A percentile compares a stretch with the other conserved stretches of the same genome.
Conservation (phyloP, 2,329 filamentous ascomycete species). For the Microthyrium microscopicum region DNA sequence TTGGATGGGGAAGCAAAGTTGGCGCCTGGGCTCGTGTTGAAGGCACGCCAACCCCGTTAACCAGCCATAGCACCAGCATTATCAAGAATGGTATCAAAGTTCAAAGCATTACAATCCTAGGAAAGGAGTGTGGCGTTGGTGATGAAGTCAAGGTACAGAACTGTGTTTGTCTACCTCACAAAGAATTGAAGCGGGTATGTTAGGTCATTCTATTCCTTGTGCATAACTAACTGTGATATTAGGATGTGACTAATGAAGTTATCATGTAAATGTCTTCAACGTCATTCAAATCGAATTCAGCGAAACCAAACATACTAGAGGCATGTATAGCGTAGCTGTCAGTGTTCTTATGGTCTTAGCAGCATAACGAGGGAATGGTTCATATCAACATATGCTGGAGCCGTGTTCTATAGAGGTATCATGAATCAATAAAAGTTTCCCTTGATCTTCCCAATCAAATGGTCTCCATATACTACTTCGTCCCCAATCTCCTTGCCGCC, state of each 20-base stretch:
- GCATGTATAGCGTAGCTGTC: too few species aligned
- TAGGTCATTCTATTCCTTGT: neutral
- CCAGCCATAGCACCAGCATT: constrained; percentile 82
- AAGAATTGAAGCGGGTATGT: constrained; percentile 89
- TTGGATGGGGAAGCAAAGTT: constrained; percentile 90
- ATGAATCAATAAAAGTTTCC: constrained; percentile 28
- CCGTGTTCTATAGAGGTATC: too few species aligned
- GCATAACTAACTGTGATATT: constrained; percentile 5
- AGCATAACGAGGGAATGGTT: too few species aligned
- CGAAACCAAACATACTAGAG: too few species aligned
- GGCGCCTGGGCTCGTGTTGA: constrained; percentile 98
- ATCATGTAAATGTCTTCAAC: constrained; percentile 53
- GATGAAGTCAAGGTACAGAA: constrained; percentile 96
- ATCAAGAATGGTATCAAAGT: constrained; percentile 98
- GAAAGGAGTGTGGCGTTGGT: constrained; percentile 86
- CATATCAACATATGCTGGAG: too few species aligned
- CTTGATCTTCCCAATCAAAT: constrained; percentile 25
- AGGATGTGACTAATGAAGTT: constrained; percentile 73
- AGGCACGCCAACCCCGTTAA: constrained; percentile 74
- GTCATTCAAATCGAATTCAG: neutral
- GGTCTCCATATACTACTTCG: constrained; percentile 24
- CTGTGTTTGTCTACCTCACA: constrained; percentile 92
- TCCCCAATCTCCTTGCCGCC: constrained; percentile 17
- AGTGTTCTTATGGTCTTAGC: too few species aligned
- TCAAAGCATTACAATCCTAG: constrained; percentile 92